Percentiles rank a stretch among this genome's conserved stretches.
phyloP scores from a whole-genome alignment of 352 stramenopile genomes.

The Phytophthora cryptogea region DNA sequence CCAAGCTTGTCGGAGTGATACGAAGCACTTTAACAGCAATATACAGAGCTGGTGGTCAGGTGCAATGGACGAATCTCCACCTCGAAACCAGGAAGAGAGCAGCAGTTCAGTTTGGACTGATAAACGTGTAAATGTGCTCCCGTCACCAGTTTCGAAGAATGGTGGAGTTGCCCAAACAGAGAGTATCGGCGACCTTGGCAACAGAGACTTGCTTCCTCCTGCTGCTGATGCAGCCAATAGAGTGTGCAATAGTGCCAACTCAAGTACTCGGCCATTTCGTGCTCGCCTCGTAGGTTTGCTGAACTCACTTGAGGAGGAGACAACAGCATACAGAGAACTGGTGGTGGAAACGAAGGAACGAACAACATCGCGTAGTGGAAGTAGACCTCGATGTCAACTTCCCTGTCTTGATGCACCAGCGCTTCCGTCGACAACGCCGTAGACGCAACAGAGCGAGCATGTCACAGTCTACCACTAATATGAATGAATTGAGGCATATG shows the following conservation, averaged over 20 bases:
- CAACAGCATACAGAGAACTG: slow-evolving; percentile 43
- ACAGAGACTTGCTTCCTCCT: slow-evolving; percentile 5
- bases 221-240: slow-evolving; percentile 7
- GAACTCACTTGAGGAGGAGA: slow-evolving; percentile 74
- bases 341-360: slow-evolving; percentile 32
- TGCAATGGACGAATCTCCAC: not conserved
- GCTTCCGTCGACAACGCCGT: slow-evolving; percentile 4
- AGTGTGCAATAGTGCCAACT: slow-evolving; percentile 27
- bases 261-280: slow-evolving; percentile 46
- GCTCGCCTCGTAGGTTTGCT: slow-evolving; percentile 64
- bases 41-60: slow-evolving; percentile 74
- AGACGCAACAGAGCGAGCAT: slow-evolving; percentile 3
- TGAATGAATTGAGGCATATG: slow-evolving; percentile 14
- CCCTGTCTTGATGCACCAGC: slow-evolving; percentile 19
- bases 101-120: slow-evolving; percentile 4
- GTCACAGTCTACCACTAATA: slow-evolving; percentile 14
- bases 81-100: slow-evolving; percentile 23
- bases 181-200: not conserved
- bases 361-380: slow-evolving; percentile 9
- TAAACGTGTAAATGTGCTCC: not conserved
- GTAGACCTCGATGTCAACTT: slow-evolving; percentile 15
- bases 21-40: slow-evolving; percentile 21
- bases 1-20: slow-evolving; percentile 6
- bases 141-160: slow-evolving; percentile 1
- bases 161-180: not conserved